These are phyloP conservation scores for Aristolochia contorta DNA, from an alignment of 164 flowering plant species.

Conservation along the genomic window DNA sequence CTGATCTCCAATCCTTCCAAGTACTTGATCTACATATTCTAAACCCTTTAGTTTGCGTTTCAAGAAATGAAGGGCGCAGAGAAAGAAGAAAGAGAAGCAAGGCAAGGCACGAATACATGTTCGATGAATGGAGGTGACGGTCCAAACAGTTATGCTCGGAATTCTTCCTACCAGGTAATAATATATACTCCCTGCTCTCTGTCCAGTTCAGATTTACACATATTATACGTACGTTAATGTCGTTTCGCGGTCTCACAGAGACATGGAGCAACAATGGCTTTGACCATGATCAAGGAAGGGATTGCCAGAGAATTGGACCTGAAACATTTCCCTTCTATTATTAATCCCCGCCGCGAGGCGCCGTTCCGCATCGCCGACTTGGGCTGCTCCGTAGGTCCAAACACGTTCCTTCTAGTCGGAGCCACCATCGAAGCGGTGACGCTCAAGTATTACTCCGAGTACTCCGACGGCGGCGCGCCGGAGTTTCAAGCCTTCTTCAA, in stretches of 20 bases:
- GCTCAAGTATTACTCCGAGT: background rate
- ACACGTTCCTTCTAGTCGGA: conserved; percentile 11
- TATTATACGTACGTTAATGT: too few species aligned
- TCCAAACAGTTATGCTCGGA: conserved; percentile 10
- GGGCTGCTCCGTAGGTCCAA: conserved; percentile 22
- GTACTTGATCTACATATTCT: too few species aligned
- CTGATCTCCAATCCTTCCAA: too few species aligned
- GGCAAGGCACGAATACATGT: background rate
- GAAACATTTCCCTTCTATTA: background rate
- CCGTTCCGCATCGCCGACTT: conserved; percentile 8
- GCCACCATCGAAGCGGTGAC: conserved; percentile 6
- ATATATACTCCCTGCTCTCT: background rate
- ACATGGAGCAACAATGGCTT: background rate
- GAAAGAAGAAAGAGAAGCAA: too few species aligned
- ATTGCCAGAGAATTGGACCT: background rate
- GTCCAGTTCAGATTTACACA: background rate
- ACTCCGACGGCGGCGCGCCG: too few species aligned
- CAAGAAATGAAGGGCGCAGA: too few species aligned
- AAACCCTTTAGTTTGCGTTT: too few species aligned
- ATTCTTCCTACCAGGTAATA: conserved; percentile 12
- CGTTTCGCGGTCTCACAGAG: too few species aligned
- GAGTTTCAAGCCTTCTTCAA: conserved; percentile 18
- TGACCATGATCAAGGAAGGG: background rate
- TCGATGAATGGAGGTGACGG: conserved; percentile 11
- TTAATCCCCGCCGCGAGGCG: background rate